phyloP scores from a whole-genome alignment of 805 yeast genomes.

The Candida sakaeoensis region DNA sequence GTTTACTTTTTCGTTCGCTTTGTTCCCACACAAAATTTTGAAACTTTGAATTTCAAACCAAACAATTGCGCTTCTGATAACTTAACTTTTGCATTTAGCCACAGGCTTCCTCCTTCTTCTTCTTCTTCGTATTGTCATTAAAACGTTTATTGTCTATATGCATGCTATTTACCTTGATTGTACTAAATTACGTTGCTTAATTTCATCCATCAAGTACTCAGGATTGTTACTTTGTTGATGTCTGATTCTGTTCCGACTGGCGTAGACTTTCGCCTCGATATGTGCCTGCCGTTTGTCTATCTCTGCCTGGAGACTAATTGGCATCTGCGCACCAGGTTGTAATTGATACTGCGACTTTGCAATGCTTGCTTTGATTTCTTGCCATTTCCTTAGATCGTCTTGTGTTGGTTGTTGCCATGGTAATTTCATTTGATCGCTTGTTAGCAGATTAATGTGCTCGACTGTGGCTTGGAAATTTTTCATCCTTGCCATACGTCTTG shows the following conservation, averaged over 20 bases:
- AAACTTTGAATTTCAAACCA: too few species aligned
- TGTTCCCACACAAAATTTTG: too few species aligned
- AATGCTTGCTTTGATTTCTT: conserved; percentile 7
- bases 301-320: background rate
- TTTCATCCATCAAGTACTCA: background rate
- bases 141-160: too few species aligned
- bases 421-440: background rate
- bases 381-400: conserved; percentile 12
- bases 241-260: conserved; percentile 11
- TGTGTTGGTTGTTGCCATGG: conserved; percentile 7
- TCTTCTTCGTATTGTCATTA: too few species aligned
- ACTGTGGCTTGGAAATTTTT: conserved; percentile 15
- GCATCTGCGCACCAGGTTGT: background rate
- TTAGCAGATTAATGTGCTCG: conserved; percentile 8
- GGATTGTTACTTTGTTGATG: conserved; percentile 12
- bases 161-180: too few species aligned
- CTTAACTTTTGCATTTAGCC: too few species aligned
- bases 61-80: too few species aligned
- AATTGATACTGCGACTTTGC: background rate
- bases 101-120: too few species aligned
- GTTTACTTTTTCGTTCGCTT: too few species aligned
- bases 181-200: too few species aligned
- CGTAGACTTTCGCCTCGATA: conserved; percentile 1
- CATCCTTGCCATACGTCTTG: conserved; percentile 11
- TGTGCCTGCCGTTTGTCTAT: conserved; percentile 2